Percentiles rank a stretch among this genome's conserved stretches.
Evolutionary conservation across 2,329 filamentous ascomycete species (phyloP).

Genomic region (Tolypocladium inflatum): DNA sequence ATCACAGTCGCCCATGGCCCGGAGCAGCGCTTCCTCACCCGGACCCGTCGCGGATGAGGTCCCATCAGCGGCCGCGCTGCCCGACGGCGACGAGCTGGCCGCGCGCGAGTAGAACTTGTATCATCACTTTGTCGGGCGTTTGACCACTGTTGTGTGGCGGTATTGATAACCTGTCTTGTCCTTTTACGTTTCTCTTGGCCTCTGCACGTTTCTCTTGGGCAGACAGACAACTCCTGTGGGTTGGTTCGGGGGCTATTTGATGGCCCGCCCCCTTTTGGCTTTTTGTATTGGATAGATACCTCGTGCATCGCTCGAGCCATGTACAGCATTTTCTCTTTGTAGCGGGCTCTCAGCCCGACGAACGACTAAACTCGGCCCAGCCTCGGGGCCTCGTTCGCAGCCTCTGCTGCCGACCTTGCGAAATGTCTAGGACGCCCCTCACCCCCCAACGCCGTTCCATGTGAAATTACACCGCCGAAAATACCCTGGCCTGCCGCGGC

Average conservation of each 20-base stretch:
- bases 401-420: neutral
- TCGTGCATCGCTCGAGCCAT: neutral
- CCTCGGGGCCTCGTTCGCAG: neutral
- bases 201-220: neutral
- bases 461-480: neutral
- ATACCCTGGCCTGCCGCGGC: neutral
- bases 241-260: neutral
- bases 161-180: neutral
- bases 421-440: neutral
- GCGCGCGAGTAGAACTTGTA: slow-evolving; percentile 1
- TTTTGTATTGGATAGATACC: neutral
- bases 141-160: neutral
- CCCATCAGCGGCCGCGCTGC: neutral
- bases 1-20: neutral
- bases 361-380: neutral
- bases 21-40: neutral
- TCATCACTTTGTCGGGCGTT: slow-evolving; percentile 1
- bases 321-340: neutral
- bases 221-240: neutral
- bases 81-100: neutral
- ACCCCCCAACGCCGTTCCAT: neutral
- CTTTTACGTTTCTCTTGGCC: too few relatives aligned
- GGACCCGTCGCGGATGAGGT: neutral
- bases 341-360: neutral
- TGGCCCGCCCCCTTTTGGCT: neutral